Evolutionary conservation across 352 stramenopile genomes (phyloP), one percentile per base, ranked within the genome.

Genomic region (Phytophthora sp.): DNA sequence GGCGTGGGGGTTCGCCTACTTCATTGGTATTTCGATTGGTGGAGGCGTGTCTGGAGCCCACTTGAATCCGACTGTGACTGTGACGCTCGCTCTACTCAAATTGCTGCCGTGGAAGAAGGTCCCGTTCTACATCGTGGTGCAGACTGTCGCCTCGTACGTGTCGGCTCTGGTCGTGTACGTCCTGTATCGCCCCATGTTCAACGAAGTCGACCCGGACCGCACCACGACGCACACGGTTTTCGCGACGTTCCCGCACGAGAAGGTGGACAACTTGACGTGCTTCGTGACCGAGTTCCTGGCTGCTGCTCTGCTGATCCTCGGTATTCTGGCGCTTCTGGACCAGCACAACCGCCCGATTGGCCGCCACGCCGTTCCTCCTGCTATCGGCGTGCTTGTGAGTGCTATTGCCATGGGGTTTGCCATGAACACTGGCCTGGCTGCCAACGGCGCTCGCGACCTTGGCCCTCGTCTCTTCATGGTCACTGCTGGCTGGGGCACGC

Each of bases 361-460:
- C 31, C 84, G 82, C 30, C 75, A 83, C 45, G 88, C 84, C 53
- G 85, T 88, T 66, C 84, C 84, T 16, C 72, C 88, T 15, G 82
- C 88, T 30, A 91, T 93, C 45, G 84, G 84, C 12, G 57, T 93
- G 39, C 75, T 91, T 15, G 74, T 91, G 29, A 80, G 77, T n/a
- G 80, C 81, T 26, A 92, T 92, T 51, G 84, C 84, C 13, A 79
- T 92, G 38, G 89, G 76, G 3, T 93, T 93, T 44, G 84, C 73
- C 21, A 90, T 89, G 77, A 91, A 93, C 79, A 93, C 84, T 33
- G 84, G 84, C 12, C 90, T 91, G 44, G 81, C 84, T 9, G 63
- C 86, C 53, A 93, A 93, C 60, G 82, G 77, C 8, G 82, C 82
- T 18, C 82, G 84, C 42, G 84, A 93, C 62, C 88, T 93, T 47